Evolutionary conservation across 2,329 filamentous ascomycete species (phyloP).

Genomic region (Arachnopeziza araneosa): DNA sequence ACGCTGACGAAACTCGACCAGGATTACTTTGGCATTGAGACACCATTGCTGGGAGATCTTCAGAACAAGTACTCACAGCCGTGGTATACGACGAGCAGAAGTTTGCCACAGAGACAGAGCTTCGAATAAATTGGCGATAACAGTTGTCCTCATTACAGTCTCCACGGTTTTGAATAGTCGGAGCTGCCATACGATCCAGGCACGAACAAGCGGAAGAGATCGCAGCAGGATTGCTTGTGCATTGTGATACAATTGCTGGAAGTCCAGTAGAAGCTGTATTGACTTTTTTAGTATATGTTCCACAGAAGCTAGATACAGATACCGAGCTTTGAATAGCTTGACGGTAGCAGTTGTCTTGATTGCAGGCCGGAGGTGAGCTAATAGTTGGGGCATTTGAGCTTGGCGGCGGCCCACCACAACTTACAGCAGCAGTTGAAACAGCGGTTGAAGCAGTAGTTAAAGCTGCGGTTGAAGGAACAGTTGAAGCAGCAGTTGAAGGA

Average conservation of each 20-base stretch:
- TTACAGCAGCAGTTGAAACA: not conserved
- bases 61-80: slow-evolving; percentile 9
- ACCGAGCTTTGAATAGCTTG: slow-evolving; percentile 15
- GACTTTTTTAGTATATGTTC: slow-evolving; percentile 15
- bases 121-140: slow-evolving; percentile 17
- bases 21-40: slow-evolving; percentile 15
- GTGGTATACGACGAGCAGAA: slow-evolving; percentile 21
- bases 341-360: slow-evolving; percentile 14
- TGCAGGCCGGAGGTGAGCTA: not conserved
- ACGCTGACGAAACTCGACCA: slow-evolving; percentile 16
- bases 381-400: not conserved
- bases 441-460: too few species aligned
- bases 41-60: slow-evolving; percentile 10
- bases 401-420: not conserved
- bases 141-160: slow-evolving; percentile 8
- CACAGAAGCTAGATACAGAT: slow-evolving; percentile 16
- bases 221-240: slow-evolving; percentile 9
- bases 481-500: too few species aligned
- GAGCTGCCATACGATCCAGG: not conserved
- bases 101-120: slow-evolving; percentile 5
- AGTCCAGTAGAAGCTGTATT: slow-evolving; percentile 13
- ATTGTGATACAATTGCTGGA: slow-evolving; percentile 18
- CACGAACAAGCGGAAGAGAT: slow-evolving; percentile 23
- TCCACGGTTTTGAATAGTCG: not conserved
- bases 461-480: too few species aligned